Base-by-base conservation (phyloP, 169 alveolate genomes). In the Plasmodium chabaudi region DNA sequence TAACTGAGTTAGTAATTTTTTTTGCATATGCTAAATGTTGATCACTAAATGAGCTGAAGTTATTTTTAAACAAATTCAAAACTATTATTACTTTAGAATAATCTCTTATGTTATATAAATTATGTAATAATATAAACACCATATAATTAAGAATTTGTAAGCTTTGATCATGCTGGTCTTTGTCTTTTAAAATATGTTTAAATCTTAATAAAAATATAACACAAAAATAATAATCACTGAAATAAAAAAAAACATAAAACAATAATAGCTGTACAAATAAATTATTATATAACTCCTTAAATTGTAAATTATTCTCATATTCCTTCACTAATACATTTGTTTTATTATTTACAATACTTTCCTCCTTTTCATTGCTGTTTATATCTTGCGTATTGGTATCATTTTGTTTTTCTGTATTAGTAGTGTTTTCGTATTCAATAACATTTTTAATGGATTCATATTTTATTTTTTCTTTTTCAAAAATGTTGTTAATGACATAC, bases 141-240 rank as follows among this genome's bases (percentile, higher is more conserved):
- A 65, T 65, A 79, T 79, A 79, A 79, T 79, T 79, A 47, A n/a
- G 44, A 55, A 44, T 79, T 65, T 79, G 47, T 57, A 19, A 19
- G 46, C 39, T 15, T 21, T 17, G 15, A 53, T 44, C 68, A 60
- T 65, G 64, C 70, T 67, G 44, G 1, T 79, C 56, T 47, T 23
- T 57, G 68, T 79, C 72, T 39, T 79, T 67, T 53, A 67, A 19
- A 12, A 71, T 39, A 67, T 79, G 53, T 49, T 44, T 51, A 79
- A 79, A 55, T 65, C 68, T 79, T 67, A 79, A 79, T 27, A 79
- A 79, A 79, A 79, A 53, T 21, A 65, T 51, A 34, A 59, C 47
- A n/a, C 89, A 79, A 79, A 79, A 79, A 67, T 79, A 79, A 60
- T 65, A 55, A 55, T 79, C 89, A 23, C 89, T 68, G 42, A 79